A percentile compares a stretch with the other conserved stretches of the same genome.
These are phyloP conservation scores for Neohortaea acidophila DNA, from an alignment of 495 filamentous ascomycete genomes.

Conservation along the genomic window DNA sequence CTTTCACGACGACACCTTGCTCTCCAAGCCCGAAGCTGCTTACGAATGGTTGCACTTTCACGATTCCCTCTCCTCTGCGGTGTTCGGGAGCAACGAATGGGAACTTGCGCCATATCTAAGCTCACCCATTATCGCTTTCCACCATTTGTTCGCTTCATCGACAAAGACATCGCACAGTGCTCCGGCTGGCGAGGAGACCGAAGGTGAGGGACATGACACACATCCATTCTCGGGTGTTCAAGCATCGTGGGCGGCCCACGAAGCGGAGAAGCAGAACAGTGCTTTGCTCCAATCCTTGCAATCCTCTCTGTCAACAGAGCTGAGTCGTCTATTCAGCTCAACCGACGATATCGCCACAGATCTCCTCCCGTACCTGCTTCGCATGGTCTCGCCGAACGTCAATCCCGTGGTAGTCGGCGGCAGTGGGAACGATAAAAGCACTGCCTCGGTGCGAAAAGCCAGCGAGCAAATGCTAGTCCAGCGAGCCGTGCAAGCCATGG, in stretches of 20 bases:
- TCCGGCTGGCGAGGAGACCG: background rate
- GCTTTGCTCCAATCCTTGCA: slow-evolving; percentile 40
- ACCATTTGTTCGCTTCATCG: slow-evolving; percentile 69
- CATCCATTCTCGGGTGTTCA: slow-evolving; percentile 65
- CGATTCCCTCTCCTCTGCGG: slow-evolving; percentile 57
- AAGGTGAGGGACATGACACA: slow-evolving; percentile 33
- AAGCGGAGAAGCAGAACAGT: slow-evolving; percentile 55
- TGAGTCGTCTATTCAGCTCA: slow-evolving; percentile 63
- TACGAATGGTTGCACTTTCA: slow-evolving; percentile 96
- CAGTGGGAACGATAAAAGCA: slow-evolving; percentile 39
- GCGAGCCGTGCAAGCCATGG: slow-evolving; percentile 65
- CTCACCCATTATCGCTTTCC: slow-evolving; percentile 74
- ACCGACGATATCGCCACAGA: slow-evolving; percentile 59
- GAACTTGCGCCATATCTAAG: slow-evolving; percentile 74
- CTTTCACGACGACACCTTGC: slow-evolving; percentile 81
- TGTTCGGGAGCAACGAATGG: slow-evolving; percentile 71
- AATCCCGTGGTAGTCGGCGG: slow-evolving; percentile 68
- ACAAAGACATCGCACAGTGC: slow-evolving; percentile 8
- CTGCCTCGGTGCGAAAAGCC: slow-evolving; percentile 76
- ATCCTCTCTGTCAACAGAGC: slow-evolving; percentile 38
- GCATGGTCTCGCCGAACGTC: slow-evolving; percentile 72
- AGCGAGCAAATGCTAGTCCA: slow-evolving; percentile 65
- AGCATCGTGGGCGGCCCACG: slow-evolving; percentile 64
- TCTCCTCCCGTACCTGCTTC: slow-evolving; percentile 65
- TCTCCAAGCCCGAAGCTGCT: slow-evolving; percentile 71